Percentiles rank a stretch among this genome's conserved stretches.
phyloP scores from a whole-genome alignment of 805 yeast species.

The Hanseniaspora valbyensis region DNA sequence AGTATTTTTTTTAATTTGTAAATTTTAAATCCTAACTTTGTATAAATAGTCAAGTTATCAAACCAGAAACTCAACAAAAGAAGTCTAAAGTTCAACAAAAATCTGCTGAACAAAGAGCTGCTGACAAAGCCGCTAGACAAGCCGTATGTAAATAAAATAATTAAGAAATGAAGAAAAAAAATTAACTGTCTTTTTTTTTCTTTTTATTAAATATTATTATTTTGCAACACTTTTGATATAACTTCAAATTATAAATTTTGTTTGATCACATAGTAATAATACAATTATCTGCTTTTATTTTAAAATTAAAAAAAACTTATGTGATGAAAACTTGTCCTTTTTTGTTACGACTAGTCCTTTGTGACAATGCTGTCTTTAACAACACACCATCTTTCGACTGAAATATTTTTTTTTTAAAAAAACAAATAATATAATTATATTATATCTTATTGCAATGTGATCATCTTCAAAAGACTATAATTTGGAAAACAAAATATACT shows the following conservation, averaged over 20 bases:
- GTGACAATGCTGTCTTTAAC: conserved; percentile 57
- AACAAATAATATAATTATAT: background rate
- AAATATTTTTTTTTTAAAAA: conserved; percentile 27
- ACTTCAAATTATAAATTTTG: background rate
- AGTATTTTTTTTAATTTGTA: background rate
- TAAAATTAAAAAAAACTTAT: too few relatives aligned
- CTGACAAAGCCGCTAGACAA: conserved; percentile 66
- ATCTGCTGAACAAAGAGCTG: conserved; percentile 66
- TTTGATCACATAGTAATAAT: background rate
- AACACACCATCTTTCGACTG: conserved; percentile 71
- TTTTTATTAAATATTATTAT: background rate
- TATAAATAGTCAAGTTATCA: conserved; percentile 33
- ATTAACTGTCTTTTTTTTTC: background rate
- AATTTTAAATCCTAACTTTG: conserved; percentile 14
- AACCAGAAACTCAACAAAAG: conserved; percentile 80
- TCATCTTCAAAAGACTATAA: background rate
- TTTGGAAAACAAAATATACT: background rate
- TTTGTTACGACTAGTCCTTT: conserved; percentile 48
- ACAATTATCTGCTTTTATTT: background rate
- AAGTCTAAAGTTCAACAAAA: conserved; percentile 69
- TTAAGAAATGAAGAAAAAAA: background rate
- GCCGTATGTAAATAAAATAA: conserved; percentile 62
- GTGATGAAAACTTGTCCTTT: conserved; percentile 41
- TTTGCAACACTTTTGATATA: background rate
- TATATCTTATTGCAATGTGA: conserved; percentile 16